A percentile compares a stretch with the other conserved stretches of the same genome.
Evolutionary conservation across 441 rosid genomes (phyloP).

Genomic region (Brassica balearica): DNA sequence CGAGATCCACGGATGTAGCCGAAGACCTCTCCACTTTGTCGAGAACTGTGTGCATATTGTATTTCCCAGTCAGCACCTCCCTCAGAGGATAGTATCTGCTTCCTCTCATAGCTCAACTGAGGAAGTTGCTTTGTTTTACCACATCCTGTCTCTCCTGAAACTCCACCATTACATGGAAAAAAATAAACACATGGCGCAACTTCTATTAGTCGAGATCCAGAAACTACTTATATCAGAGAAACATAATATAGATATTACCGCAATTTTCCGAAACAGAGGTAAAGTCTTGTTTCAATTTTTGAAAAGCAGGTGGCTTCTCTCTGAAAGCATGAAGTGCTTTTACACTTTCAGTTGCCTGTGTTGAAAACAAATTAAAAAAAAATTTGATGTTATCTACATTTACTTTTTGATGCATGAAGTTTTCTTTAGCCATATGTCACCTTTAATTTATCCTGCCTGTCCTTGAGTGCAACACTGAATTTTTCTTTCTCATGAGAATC

Average conservation of each 20-base stretch:
- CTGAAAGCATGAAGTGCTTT: constrained; percentile 78
- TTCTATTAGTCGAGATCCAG: constrained; percentile 19
- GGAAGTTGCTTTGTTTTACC: constrained; percentile 98
- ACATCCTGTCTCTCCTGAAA: constrained; percentile 98
- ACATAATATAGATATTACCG: constrained; percentile 55
- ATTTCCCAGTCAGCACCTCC: constrained; percentile 86
- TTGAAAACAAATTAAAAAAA: constrained; percentile 1
- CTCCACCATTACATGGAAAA: constrained; percentile 76
- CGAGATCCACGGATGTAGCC: no score
- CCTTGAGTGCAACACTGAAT: constrained; percentile 69
- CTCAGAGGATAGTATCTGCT: constrained; percentile 73
- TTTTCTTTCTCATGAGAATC: constrained; percentile 62
- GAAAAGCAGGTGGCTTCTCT: constrained; percentile 86
- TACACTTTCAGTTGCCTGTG: constrained; percentile 60
- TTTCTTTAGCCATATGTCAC: constrained; percentile 45
- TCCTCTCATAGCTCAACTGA: constrained; percentile 87
- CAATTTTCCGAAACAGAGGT: constrained; percentile 78
- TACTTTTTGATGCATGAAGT: not conserved
- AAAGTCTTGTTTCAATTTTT: constrained; percentile 73
- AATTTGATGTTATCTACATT: constrained; percentile 4
- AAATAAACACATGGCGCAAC: constrained; percentile 22
- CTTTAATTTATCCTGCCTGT: constrained; percentile 73
- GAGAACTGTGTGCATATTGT: constrained; percentile 91
- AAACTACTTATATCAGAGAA: constrained; percentile 15
- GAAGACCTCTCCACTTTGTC: no score